phyloP scores from a whole-genome alignment of 305 asterid species.

The Fraxinus dipetala region DNA sequence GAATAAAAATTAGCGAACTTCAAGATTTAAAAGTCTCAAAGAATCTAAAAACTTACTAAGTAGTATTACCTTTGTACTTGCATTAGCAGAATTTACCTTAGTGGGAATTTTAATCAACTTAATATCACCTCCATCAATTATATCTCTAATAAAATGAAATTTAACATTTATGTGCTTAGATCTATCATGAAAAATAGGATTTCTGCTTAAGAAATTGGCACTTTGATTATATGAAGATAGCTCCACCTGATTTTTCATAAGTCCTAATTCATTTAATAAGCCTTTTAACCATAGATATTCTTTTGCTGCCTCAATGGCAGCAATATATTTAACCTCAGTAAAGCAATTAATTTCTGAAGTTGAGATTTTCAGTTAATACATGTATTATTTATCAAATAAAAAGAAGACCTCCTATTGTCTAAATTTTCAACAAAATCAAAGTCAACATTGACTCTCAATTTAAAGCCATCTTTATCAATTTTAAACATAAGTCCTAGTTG shows the following conservation, averaged over 20 bases:
- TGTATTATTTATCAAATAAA: not conserved
- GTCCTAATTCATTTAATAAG: not conserved
- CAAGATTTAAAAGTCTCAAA: no score
- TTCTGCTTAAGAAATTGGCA: not conserved
- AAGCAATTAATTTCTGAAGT: no score
- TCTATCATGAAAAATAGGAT: not conserved
- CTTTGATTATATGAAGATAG: not conserved
- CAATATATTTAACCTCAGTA: no score
- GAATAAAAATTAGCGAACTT: no score
- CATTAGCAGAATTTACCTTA: not conserved
- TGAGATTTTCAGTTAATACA: no score
- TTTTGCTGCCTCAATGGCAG: not conserved
- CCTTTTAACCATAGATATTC: not conserved
- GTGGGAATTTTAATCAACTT: not conserved
- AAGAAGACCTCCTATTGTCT: not conserved
- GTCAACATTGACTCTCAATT: not conserved
- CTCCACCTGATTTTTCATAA: not conserved
- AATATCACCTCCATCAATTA: not conserved
- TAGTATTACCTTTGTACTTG: not conserved
- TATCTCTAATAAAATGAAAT: not conserved
- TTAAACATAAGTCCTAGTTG: not conserved
- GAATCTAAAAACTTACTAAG: not conserved
- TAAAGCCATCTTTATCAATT: not conserved
- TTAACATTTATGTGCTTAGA: no score
- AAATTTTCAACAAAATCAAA: no score